Evolutionary conservation across 2,329 filamentous ascomycete genomes (phyloP).

Genomic region (Aspergillus caelatus): DNA sequence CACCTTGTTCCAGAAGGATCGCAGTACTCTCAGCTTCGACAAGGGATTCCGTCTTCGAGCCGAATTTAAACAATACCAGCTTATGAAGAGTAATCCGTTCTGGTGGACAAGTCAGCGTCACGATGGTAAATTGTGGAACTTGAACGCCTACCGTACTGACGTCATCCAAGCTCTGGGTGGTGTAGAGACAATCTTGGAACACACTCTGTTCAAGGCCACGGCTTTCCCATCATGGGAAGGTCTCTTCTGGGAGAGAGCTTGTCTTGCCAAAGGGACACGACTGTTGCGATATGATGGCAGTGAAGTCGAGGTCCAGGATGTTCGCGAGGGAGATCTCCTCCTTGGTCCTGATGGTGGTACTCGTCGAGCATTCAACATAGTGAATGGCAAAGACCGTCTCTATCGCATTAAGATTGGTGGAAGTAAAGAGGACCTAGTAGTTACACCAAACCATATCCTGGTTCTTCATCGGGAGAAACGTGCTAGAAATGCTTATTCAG

Average conservation of each 20-base stretch:
- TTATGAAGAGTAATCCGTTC: slow-evolving; percentile 99
- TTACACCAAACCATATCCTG: too few species aligned
- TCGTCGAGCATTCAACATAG: too few species aligned
- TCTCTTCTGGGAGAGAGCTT: slow-evolving; percentile 80
- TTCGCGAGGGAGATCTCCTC: too few species aligned
- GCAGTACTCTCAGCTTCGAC: slow-evolving; percentile 95
- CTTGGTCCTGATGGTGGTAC: too few species aligned
- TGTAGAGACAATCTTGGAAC: slow-evolving; percentile 97
- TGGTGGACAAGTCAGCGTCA: slow-evolving; percentile 99
- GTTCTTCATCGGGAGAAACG: too few species aligned
- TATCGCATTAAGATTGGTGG: too few species aligned
- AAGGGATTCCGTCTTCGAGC: slow-evolving; percentile 95
- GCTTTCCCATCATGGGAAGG: slow-evolving; percentile 98
- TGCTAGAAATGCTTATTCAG: too few species aligned
- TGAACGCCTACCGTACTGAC: slow-evolving; percentile 94
- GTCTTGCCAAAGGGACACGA: too few species aligned
- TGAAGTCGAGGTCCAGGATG: too few species aligned
- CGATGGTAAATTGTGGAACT: slow-evolving; percentile 95
- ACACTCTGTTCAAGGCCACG: slow-evolving; percentile 94
- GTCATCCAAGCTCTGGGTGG: slow-evolving; percentile 94
- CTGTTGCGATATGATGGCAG: too few species aligned
- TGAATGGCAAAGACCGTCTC: too few species aligned
- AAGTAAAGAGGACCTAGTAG: too few species aligned
- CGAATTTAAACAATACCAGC: slow-evolving; percentile 97
- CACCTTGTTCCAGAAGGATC: slow-evolving; percentile 97